Evolutionary conservation across 2,329 filamentous ascomycete genomes (phyloP), one percentile per base, ranked within the genome.

Genomic region (Lasiodiplodia theobromae): DNA sequence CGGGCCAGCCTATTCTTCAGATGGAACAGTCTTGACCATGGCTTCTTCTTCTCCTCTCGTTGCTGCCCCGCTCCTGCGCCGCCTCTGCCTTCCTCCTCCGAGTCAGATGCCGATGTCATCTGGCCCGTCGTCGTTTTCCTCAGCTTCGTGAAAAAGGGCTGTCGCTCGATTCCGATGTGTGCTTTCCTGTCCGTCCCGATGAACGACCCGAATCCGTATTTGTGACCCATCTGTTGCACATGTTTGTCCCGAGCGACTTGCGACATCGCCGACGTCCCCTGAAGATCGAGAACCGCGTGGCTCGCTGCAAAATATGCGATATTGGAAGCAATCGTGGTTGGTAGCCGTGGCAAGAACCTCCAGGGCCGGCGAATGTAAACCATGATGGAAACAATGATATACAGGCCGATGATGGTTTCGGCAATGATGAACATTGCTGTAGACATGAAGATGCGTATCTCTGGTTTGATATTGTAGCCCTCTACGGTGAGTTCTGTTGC

Each of bases 181-280:
- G 77, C 74, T 8, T 77, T 77, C 0, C 84, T 83, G 70, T 88
- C 86, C 0, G 71, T 72, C 0, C 85, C 86, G 1, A 86, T 66
- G 66, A 81, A 89, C 0, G 77, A 78, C 0, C 87, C 86, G 71
- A 85, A 89, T 0, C 83, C 84, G 66, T 84, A 85, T 0, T 68
- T 71, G 12, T 70, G 57, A 38, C 68, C 73, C 3, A 76, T 65
- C 0, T 54, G 38, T 16, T 74, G 28, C 2, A 78, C 53, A 58
- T 74, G 68, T 8, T 68, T 8, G 6, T 68, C 63, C 1, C 74
- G 73, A 7, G 68, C 72, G 5, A 70, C 74, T 11, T 49, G 69
- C 18, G 72, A 57, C n/a, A 77, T 60, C 7, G 66, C 65, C 12
- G 71, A 72, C 0, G 76, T 77, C 0, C 58, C 68, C 3, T 56